Conservation (phyloP, 129 eudicot genomes). For the Silybum marianum region DNA sequence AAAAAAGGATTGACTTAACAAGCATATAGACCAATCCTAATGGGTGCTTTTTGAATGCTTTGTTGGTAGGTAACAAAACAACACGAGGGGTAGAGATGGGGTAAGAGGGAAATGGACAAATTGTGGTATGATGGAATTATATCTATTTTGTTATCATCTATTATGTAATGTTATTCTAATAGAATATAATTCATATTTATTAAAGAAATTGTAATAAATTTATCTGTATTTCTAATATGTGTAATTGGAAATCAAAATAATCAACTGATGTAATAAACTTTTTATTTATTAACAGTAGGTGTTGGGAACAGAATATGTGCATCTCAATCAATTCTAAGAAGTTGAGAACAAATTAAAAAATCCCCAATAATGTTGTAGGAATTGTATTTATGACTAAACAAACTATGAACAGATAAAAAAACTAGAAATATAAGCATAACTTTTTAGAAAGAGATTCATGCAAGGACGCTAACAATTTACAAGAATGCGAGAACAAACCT, state of each 20-base stretch:
- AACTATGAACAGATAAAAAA: no score
- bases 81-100: conserved; percentile 18
- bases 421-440: no score
- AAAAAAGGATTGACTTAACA: not conserved
- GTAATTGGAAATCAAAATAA: not conserved
- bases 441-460: no score
- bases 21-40: conserved; percentile 7
- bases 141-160: not conserved
- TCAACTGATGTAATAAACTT: no score
- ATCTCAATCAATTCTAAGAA: no score
- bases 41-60: conserved; percentile 25
- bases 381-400: no score
- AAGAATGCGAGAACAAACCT: no score
- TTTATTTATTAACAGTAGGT: no score
- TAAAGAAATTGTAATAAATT: not conserved
- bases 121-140: not conserved
- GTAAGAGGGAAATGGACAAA: not conserved
- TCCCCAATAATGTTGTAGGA: no score
- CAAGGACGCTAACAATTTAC: no score
- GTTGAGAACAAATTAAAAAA: no score
- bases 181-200: not conserved
- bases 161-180: not conserved
- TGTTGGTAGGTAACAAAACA: conserved; percentile 24
- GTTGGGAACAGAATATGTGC: no score
- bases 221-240: not conserved